Conservation (phyloP, 192 early-diverging fungal genomes). For the Chytriomyces sp. region DNA sequence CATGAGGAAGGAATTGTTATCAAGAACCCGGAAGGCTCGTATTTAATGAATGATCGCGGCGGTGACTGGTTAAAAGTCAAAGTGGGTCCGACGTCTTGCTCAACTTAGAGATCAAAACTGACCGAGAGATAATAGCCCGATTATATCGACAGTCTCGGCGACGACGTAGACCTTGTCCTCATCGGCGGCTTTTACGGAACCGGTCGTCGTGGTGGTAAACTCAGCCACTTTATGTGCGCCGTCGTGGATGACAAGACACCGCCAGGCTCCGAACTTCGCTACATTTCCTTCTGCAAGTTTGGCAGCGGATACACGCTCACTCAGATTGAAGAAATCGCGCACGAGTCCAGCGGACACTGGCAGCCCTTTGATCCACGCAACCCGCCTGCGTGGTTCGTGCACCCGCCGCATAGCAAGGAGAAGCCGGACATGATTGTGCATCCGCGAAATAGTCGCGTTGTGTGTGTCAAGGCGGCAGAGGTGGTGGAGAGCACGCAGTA, state of each 20-base stretch:
- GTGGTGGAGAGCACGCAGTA: slow-evolving; percentile 60
- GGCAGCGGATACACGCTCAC: slow-evolving; percentile 69
- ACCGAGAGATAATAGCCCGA: slow-evolving; percentile 52
- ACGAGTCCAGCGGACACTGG: slow-evolving; percentile 49
- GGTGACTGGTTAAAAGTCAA: slow-evolving; percentile 77
- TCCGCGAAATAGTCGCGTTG: slow-evolving; percentile 63
- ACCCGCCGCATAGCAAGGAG: slow-evolving; percentile 59
- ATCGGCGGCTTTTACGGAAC: slow-evolving; percentile 66
- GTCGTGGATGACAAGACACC: slow-evolving; percentile 45
- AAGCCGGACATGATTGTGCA: slow-evolving; percentile 71
- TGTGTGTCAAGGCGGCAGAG: slow-evolving; percentile 70
- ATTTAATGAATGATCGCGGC: slow-evolving; percentile 53
- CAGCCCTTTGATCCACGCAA: slow-evolving; percentile 43
- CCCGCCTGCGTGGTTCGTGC: slow-evolving; percentile 57
- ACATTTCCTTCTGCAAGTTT: slow-evolving; percentile 65
- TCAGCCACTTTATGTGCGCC: slow-evolving; percentile 64
- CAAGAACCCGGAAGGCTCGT: slow-evolving; percentile 66
- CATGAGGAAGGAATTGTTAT: slow-evolving; percentile 68
- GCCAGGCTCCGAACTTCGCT: slow-evolving; percentile 4
- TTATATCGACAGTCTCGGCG: slow-evolving; percentile 68
- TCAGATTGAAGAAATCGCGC: slow-evolving; percentile 62
- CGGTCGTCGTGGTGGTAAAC: slow-evolving; percentile 59
- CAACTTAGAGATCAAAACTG: neutral
- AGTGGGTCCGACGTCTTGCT: slow-evolving; percentile 22
- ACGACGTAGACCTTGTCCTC: slow-evolving; percentile 74